phyloP scores from a whole-genome alignment of 768 basidiomycete genomes.

The Gautieria morchelliformis region DNA sequence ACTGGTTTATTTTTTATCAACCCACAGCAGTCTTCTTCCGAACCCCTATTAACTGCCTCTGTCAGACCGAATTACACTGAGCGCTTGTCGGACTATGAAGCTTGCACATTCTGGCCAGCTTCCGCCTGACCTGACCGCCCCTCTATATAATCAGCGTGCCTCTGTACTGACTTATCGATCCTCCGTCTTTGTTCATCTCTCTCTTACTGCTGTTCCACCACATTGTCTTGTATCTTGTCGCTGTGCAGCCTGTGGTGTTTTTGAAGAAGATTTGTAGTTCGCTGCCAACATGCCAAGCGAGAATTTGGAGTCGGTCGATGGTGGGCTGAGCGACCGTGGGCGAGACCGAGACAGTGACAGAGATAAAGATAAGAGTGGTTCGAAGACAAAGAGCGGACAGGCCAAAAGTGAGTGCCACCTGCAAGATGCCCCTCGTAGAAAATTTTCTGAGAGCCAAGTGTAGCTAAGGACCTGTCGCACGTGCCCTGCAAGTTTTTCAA shows the following conservation, averaged over 20 bases:
- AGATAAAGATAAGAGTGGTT: conserved; percentile 7
- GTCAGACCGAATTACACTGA: background rate
- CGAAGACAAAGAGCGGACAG: conserved; percentile 4
- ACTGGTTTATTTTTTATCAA: background rate
- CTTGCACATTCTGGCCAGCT: background rate
- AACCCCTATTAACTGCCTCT: conserved; percentile 1
- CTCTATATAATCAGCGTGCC: conserved; percentile 3
- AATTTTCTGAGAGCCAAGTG: conserved; percentile 2
- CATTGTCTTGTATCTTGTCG: background rate
- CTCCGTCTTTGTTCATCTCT: background rate
- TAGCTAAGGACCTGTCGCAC: conserved; percentile 85
- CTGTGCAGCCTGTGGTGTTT: background rate
- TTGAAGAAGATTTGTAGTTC: background rate
- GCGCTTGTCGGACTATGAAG: background rate
- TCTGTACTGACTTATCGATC: background rate
- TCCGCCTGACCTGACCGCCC: background rate
- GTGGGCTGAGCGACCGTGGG: background rate
- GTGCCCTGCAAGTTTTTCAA: conserved; percentile 98
- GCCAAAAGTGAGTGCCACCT: conserved; percentile 4
- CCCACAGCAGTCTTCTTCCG: background rate
- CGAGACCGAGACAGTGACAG: conserved; percentile 1
- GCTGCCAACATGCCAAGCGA: background rate
- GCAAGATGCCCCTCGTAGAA: conserved; percentile 1
- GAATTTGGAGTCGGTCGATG: conserved; percentile 1
- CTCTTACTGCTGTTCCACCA: background rate